phyloP scores from a whole-genome alignment of 2,329 filamentous ascomycete genomes.

The Curvularia spicifera region DNA sequence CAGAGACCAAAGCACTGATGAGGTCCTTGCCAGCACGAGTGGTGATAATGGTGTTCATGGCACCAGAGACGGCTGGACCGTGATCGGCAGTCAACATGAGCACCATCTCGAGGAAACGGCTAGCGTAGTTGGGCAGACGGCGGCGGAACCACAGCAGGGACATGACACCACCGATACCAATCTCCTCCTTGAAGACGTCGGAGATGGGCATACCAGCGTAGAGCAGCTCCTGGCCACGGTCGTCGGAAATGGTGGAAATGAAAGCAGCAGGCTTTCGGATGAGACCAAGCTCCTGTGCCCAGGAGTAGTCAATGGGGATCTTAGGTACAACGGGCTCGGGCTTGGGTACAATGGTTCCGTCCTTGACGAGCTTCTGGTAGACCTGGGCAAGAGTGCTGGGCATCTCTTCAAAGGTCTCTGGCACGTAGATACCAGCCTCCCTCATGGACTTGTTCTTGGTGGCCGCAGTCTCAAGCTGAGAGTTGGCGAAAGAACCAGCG shows the following conservation, averaged over 20 bases:
- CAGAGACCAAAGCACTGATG: constrained; percentile 91
- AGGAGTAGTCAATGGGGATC: constrained; percentile 99
- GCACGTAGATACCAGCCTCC: constrained; percentile 92
- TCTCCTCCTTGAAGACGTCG: constrained; percentile 99
- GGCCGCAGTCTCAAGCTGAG: constrained; percentile 94
- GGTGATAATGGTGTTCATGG: constrained; percentile 99
- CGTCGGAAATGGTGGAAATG: constrained; percentile 99
- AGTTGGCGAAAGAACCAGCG: constrained; percentile 98
- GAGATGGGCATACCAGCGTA: constrained; percentile 99
- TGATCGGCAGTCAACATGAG: constrained; percentile 99
- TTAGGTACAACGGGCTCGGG: constrained; percentile 93
- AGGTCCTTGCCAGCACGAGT: constrained; percentile 99
- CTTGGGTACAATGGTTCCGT: constrained; percentile 83
- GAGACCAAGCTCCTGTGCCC: constrained; percentile 98
- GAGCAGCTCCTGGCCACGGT: constrained; percentile 98
- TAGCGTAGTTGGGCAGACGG: constrained; percentile 92
- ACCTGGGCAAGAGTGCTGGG: constrained; percentile 76
- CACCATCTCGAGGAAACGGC: constrained; percentile 99
- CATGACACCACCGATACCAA: constrained; percentile 99
- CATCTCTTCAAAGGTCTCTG: constrained; percentile 96
- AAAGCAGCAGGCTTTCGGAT: constrained; percentile 99
- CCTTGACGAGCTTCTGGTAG: constrained; percentile 85
- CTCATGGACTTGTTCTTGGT: constrained; percentile 97
- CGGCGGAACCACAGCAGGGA: constrained; percentile 99
- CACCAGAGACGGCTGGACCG: constrained; percentile 97